These are phyloP conservation scores for Auriculariales sp. DNA, from an alignment of 768 basidiomycete species.

Conservation along the genomic window DNA sequence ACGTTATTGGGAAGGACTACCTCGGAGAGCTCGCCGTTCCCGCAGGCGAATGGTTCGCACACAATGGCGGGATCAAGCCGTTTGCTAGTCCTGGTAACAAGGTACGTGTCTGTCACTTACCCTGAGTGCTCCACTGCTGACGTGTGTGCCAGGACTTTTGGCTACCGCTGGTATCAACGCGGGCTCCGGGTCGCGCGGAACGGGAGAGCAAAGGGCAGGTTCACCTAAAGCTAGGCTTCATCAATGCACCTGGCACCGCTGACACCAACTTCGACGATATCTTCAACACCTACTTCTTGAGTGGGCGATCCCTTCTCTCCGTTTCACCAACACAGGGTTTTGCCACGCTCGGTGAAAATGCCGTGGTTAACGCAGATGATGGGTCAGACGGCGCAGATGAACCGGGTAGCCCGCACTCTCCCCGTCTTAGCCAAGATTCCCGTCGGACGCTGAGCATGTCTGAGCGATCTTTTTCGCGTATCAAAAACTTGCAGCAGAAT, in stretches of 20 bases:
- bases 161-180: background rate
- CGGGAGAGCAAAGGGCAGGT: too few relatives aligned
- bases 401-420: background rate
- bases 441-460: background rate
- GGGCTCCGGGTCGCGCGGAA: background rate
- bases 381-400: background rate
- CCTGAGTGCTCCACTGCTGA: background rate
- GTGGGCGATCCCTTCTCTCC: background rate
- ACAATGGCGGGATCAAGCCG: background rate
- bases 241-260: background rate
- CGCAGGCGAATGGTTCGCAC: background rate
- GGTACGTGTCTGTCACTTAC: too few relatives aligned
- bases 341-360: background rate
- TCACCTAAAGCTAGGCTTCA: constrained; percentile 2
- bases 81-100: background rate
- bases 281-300: background rate
- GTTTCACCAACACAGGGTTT: background rate
- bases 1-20: constrained; percentile 5
- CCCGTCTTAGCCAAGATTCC: background rate
- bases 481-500: background rate
- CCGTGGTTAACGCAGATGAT: too few relatives aligned
- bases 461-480: background rate
- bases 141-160: background rate
- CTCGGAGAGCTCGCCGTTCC: constrained; percentile 1
- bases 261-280: background rate